These are phyloP conservation scores for Conticribra guillardii DNA, from an alignment of 108 stramenopile genomes.

Conservation along the genomic window DNA sequence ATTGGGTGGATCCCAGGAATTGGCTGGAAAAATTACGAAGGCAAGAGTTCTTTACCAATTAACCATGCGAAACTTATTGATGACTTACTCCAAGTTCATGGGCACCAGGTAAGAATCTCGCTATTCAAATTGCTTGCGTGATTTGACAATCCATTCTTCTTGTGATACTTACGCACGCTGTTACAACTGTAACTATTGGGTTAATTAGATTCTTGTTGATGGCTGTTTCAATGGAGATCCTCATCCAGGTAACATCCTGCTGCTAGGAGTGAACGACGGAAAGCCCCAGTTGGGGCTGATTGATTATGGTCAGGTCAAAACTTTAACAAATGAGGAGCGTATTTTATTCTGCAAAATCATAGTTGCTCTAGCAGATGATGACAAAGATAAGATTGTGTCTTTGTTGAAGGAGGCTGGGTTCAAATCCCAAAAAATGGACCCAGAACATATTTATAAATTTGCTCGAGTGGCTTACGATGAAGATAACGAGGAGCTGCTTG, in stretches of 20 bases:
- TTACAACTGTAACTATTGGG: too few relatives aligned
- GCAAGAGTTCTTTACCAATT: constrained; percentile 62
- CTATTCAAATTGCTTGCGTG: not conserved
- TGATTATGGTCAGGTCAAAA: constrained; percentile 88
- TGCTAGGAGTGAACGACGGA: constrained; percentile 70
- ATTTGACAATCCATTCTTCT: not conserved
- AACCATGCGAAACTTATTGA: constrained; percentile 88
- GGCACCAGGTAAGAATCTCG: constrained; percentile 53
- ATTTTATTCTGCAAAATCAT: constrained; percentile 72
- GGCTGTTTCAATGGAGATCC: not conserved
- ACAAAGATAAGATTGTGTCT: constrained; percentile 54
- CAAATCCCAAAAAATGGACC: constrained; percentile 69
- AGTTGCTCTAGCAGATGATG: constrained; percentile 76
- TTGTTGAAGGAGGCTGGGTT: constrained; percentile 74
- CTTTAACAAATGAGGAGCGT: constrained; percentile 63
- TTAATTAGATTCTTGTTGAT: not conserved
- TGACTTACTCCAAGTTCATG: constrained; percentile 75
- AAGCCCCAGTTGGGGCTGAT: constrained; percentile 77
- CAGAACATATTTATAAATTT: constrained; percentile 71
- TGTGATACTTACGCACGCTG: too few relatives aligned
- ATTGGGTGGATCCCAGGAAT: constrained; percentile 70
- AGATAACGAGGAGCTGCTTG: constrained; percentile 65
- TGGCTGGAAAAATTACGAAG: constrained; percentile 43
- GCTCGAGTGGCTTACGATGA: constrained; percentile 77
- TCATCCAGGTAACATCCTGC: constrained; percentile 53